Conservation (phyloP, 139 green algal genomes). For the Zygnema cylindricum region DNA sequence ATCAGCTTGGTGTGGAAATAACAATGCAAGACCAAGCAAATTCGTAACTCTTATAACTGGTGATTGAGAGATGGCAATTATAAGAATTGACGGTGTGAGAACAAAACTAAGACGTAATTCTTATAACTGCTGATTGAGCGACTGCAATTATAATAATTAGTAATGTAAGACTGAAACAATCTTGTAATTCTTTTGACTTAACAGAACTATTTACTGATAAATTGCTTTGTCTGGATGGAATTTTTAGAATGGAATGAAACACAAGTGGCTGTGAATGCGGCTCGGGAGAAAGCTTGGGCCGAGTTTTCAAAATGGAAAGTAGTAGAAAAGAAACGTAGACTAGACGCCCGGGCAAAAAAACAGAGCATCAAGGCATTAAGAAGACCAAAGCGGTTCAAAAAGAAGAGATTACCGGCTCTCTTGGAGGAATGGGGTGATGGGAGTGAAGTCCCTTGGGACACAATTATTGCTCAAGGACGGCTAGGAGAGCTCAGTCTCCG, state of each 20-base stretch:
- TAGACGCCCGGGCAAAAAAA: neutral
- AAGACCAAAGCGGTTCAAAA: neutral
- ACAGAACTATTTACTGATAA: too few relatives aligned
- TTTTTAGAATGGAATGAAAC: conserved; percentile 25
- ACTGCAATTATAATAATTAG: too few relatives aligned
- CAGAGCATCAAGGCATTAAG: neutral
- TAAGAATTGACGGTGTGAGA: too few relatives aligned
- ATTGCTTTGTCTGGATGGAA: neutral
- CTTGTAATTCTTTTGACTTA: too few relatives aligned
- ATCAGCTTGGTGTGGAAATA: too few relatives aligned
- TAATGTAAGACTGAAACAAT: too few relatives aligned
- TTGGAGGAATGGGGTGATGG: conserved; percentile 10
- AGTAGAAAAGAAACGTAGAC: conserved; percentile 5
- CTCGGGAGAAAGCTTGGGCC: conserved; percentile 27
- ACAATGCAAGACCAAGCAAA: too few relatives aligned
- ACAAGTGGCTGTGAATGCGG: conserved; percentile 1
- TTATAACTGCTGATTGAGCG: too few relatives aligned
- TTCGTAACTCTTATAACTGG: too few relatives aligned
- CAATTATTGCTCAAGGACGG: neutral
- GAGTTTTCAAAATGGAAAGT: conserved; percentile 34
- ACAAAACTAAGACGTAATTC: too few relatives aligned
- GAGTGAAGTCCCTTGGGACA: conserved; percentile 24
- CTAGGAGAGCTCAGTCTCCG: conserved; percentile 24
- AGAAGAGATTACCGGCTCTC: neutral
- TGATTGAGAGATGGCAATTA: too few relatives aligned